Evolutionary conservation across 75 land plant genomes (phyloP).

Genomic region (Adiantum capillusveneris): DNA sequence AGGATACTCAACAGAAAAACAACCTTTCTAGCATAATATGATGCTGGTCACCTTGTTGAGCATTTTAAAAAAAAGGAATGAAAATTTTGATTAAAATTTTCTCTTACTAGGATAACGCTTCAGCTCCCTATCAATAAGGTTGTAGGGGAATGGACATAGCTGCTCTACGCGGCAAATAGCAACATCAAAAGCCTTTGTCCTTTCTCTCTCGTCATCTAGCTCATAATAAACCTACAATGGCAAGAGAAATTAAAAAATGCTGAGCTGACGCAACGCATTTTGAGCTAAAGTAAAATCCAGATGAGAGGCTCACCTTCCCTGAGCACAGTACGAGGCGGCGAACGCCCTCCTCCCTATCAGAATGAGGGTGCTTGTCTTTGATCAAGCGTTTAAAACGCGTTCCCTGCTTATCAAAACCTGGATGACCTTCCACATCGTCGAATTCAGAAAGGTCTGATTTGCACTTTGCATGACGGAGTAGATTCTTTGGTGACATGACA

Average conservation of each 20-base stretch:
- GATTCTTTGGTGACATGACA: conserved; percentile 89
- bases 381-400: conserved; percentile 89
- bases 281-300: too few species aligned
- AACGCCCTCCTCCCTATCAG: conserved; percentile 56
- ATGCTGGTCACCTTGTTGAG: neutral
- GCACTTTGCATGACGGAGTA: conserved; percentile 80
- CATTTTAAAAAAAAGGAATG: neutral
- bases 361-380: conserved; percentile 74
- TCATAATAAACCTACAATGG: conserved; percentile 74
- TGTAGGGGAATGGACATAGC: conserved; percentile 90
- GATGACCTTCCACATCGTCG: conserved; percentile 86
- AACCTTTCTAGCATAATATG: too few species aligned
- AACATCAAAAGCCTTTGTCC: conserved; percentile 42
- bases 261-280: too few species aligned
- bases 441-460: conserved; percentile 82
- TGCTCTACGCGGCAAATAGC: conserved; percentile 95
- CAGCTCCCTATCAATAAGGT: conserved; percentile 77
- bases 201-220: conserved; percentile 75
- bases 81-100: too few species aligned
- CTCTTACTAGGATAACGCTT: conserved; percentile 87
- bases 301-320: conserved; percentile 50
- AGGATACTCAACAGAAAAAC: neutral
- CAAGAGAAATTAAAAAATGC: neutral
- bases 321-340: conserved; percentile 84
- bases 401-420: conserved; percentile 96